Evolutionary conservation across 202 grass and related monocot species (phyloP), one percentile per base, ranked within the genome.

Genomic region (Carex sylvatica): DNA sequence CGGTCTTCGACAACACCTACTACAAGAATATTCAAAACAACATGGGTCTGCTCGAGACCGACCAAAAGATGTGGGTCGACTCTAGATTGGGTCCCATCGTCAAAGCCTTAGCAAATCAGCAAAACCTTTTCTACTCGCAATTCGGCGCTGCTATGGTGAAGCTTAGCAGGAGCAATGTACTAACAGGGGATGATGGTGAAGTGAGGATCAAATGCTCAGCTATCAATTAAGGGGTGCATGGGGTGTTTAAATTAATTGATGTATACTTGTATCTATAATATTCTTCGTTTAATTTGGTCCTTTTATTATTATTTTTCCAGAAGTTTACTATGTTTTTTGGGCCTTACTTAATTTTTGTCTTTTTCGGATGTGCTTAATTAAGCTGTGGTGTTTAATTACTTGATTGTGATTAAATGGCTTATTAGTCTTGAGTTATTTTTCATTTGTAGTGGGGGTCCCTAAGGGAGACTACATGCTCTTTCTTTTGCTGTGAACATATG

Each of bases 131-230:
- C 84, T n/a, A 1, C 0, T 58, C 85, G 55, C 80, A 89, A 87
- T 98, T 98, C 69, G 88, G 83, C 4, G 12, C 24, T 30, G 88
- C 92, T 49, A 98, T 98, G 96, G 14, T 75, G 22, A 85, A 75
- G 22, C 84, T 98, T 66, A 87, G 89, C 75, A 83, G 77, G 60
- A 64, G 3, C 15, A 86, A 92, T 83, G 91, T 95, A 74, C 89
- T 93, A 55, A 93, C 89, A 6, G 84, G 69, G 1, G 13, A 86
- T 80, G 95, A 98, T 35, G 92, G 92, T 13, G 92, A 89, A 80
- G 75, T 98, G 69, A 93, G 92, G 40, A 66, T 56, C 87, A 91
- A 90, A 75, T 98, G 96, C 86, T 92, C 86, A 51, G 82, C 84
- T 72, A 5, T 91, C 66, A 90, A 88, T 33, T 79, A 83, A 80